Conservation (phyloP, 2,329 filamentous ascomycete genomes). For the Westerdykella aurantiaca region DNA sequence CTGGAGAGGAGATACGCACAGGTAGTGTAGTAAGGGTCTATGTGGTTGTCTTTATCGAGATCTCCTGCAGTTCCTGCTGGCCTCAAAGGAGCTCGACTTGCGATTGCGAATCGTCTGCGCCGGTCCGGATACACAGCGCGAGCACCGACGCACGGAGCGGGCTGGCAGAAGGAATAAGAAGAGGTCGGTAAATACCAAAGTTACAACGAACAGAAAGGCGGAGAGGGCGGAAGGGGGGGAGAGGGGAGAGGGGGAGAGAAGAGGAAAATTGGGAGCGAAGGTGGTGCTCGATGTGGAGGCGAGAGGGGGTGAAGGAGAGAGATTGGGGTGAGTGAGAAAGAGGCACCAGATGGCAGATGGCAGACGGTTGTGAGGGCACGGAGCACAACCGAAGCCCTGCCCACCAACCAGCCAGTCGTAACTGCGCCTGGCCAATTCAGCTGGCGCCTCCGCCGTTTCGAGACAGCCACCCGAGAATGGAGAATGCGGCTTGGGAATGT, state of each 20-base stretch:
- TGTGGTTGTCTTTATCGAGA: conserved; percentile 26
- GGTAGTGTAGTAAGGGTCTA: neutral
- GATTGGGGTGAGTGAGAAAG: neutral
- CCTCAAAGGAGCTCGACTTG: conserved; percentile 61
- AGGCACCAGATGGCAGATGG: too few relatives aligned
- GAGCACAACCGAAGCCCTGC: neutral
- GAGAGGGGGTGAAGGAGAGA: neutral
- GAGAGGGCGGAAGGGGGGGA: neutral
- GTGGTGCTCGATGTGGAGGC: neutral
- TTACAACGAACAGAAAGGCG: neutral
- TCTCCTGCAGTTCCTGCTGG: conserved; percentile 81
- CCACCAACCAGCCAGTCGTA: neutral
- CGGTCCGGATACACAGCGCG: neutral
- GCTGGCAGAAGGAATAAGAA: conserved; percentile 1
- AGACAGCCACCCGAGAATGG: neutral
- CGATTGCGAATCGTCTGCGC: neutral
- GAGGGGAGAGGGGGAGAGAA: neutral
- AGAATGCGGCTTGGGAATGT: neutral
- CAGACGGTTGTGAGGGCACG: neutral
- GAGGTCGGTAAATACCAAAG: neutral
- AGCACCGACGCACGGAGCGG: neutral
- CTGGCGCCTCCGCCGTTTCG: neutral
- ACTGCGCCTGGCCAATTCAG: too few relatives aligned
- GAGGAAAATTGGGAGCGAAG: neutral
- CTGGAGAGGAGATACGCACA: neutral